phyloP scores from a whole-genome alignment of 805 yeast genomes.

The Pichia nakasei region DNA sequence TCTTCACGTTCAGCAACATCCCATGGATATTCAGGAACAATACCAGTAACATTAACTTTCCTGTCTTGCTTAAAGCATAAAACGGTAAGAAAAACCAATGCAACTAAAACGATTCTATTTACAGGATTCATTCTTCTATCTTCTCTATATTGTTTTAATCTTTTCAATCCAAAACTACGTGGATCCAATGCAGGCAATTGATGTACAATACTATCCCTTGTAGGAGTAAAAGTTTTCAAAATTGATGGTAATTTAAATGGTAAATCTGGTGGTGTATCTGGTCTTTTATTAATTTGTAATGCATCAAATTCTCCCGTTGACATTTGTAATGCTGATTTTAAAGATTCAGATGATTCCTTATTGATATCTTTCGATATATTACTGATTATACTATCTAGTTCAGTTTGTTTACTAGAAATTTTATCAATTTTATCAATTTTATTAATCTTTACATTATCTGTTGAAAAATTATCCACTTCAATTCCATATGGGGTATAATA shows the following conservation, averaged over 20 bases:
- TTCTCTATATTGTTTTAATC: constrained; percentile 36
- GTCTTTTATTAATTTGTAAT: constrained; percentile 8
- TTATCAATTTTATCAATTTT: background rate
- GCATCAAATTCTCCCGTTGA: constrained; percentile 7
- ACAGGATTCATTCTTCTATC: constrained; percentile 50
- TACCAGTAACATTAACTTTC: constrained; percentile 22
- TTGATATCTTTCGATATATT: constrained; percentile 5
- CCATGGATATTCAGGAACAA: constrained; percentile 26
- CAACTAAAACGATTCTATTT: constrained; percentile 44
- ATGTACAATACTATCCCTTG: constrained; percentile 22
- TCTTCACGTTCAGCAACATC: constrained; percentile 14
- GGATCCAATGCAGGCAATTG: constrained; percentile 32
- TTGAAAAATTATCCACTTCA: background rate
- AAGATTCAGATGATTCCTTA: constrained; percentile 3
- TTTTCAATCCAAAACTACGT: constrained; percentile 29
- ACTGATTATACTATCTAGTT: constrained; percentile 10
- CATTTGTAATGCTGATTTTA: constrained; percentile 10
- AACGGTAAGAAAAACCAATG: constrained; percentile 38
- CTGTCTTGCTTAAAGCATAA: constrained; percentile 50
- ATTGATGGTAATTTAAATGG: constrained; percentile 42
- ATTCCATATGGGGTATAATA: constrained; percentile 15
- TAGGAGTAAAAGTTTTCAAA: constrained; percentile 22
- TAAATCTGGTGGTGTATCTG: constrained; percentile 44
- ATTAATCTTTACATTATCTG: background rate
- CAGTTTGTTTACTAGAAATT: background rate